Evolutionary conservation across 2,329 filamentous ascomycete genomes (phyloP), one percentile per base, ranked within the genome.

Genomic region (Tolypocladium capitatum): DNA sequence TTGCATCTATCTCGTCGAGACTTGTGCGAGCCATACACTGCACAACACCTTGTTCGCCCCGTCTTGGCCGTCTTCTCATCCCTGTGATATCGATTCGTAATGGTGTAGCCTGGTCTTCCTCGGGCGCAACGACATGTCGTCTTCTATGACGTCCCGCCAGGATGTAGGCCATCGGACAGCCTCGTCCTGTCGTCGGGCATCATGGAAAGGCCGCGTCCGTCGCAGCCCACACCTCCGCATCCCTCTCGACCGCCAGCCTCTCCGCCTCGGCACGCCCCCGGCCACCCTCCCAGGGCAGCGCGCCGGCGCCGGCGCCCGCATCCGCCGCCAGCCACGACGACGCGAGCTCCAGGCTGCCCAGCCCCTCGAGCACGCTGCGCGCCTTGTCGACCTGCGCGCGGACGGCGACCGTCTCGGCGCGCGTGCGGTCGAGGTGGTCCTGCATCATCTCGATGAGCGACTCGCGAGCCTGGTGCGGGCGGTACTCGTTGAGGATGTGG

Each of bases 401-500:
- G 42, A 89, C 79, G 4, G 75, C 78, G 32, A 79, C 73, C 1
- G 89, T 88, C 66, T 96, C 89, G 47, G 76, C 77, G 54, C 76
- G 78, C 48, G 83, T 83, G 55, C 72, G 75, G 55, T 86, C 81
- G 30, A 95, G 68, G 58, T 91, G 84, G 55, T 85, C 83, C 66
- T 95, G 86, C 84, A 96, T 89, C 71, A 91, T 78, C 55, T 83
- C 68, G 31, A 95, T 94, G 49, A 94, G 71, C 28, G 83, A 89
- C 68, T 96, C 90, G 41, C 91, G 72, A 24, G 90, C 89, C 68
- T 97, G 91, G 62, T 96, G 90, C 10, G 90, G 90, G 31, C 91
- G 78, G 67, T 95, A 97, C 64, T 94, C 83, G 64, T 98, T 98
- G 54, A 97, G 80, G 47, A 95, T 75, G 59, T 94, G 87, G 66